phyloP scores from a whole-genome alignment of 73 alveolate species.

The Loxodes magnus region DNA sequence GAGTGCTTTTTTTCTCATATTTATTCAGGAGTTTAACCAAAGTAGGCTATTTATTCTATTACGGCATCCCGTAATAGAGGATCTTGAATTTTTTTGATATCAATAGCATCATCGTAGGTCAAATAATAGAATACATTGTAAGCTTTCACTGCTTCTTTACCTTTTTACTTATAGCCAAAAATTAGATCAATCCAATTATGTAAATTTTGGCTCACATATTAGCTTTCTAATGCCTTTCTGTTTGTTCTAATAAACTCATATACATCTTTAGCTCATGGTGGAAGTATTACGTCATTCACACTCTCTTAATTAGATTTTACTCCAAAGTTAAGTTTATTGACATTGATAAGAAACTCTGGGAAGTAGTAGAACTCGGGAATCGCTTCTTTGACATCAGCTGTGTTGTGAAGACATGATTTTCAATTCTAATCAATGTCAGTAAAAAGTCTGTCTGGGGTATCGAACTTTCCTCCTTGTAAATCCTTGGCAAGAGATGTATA shows the following conservation, averaged over 20 bases:
- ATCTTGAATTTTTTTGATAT: slow-evolving; percentile 3
- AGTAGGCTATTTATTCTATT: background rate
- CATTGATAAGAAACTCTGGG: slow-evolving; percentile 75
- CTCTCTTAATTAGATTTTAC: slow-evolving; percentile 50
- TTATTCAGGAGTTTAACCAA: slow-evolving; percentile 5
- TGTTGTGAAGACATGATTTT: slow-evolving; percentile 56
- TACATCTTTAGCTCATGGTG: slow-evolving; percentile 73
- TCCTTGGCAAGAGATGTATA: slow-evolving; percentile 77
- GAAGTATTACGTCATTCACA: slow-evolving; percentile 67
- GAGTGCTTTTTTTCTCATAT: no score
- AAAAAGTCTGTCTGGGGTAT: slow-evolving; percentile 84
- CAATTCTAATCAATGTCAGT: slow-evolving; percentile 61
- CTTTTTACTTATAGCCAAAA: slow-evolving; percentile 80
- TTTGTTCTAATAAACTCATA: slow-evolving; percentile 38
- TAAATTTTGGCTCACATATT: slow-evolving; percentile 40
- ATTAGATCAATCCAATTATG: slow-evolving; percentile 74
- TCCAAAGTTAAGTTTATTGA: slow-evolving; percentile 60
- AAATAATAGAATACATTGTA: slow-evolving; percentile 50
- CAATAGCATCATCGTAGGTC: slow-evolving; percentile 66
- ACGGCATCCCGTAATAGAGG: background rate
- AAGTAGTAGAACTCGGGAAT: slow-evolving; percentile 89
- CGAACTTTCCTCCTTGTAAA: slow-evolving; percentile 79
- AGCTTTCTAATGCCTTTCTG: slow-evolving; percentile 68
- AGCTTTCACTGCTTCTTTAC: slow-evolving; percentile 74
- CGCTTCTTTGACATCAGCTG: slow-evolving; percentile 89